These are phyloP conservation scores for Macrolepiota dolichaula DNA, from an alignment of 768 basidiomycete species.

Conservation along the genomic window DNA sequence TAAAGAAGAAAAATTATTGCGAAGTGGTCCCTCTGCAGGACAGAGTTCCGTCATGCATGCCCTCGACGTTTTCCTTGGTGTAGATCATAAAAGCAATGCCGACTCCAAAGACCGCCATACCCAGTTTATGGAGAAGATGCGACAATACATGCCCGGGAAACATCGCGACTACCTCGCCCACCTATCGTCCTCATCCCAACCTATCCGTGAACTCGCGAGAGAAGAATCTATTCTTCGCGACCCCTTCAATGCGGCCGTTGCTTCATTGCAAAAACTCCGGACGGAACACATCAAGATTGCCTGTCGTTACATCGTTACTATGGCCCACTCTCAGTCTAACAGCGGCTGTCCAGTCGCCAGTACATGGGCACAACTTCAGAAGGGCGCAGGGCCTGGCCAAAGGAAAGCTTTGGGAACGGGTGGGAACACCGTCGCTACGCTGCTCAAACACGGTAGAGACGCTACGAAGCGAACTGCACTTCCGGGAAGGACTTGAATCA, in stretches of 20 bases:
- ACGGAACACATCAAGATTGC: constrained; percentile 90
- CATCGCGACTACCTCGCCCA: constrained; percentile 83
- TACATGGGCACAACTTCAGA: constrained; percentile 49
- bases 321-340: constrained; percentile 58
- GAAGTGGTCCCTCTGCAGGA: constrained; percentile 89
- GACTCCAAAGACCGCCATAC: constrained; percentile 54
- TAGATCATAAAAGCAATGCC: constrained; percentile 78
- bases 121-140: constrained; percentile 91
- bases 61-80: constrained; percentile 80
- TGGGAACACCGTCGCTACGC: constrained; percentile 75
- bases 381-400: constrained; percentile 33
- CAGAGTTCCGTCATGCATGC: constrained; percentile 92
- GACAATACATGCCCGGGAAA: constrained; percentile 90
- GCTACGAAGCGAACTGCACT: constrained; percentile 49
- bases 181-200: constrained; percentile 56
- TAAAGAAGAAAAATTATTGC: constrained; percentile 53
- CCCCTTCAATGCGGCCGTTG: constrained; percentile 77
- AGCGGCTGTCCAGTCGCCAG: constrained; percentile 51
- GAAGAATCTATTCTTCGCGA: constrained; percentile 56
- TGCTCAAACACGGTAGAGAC: constrained; percentile 89
- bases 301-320: constrained; percentile 81
- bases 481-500: constrained; percentile 3
- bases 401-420: constrained; percentile 81
- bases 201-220: constrained; percentile 60
- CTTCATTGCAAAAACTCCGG: constrained; percentile 76